A percentile compares a stretch with the other conserved stretches of the same genome.
These are phyloP conservation scores for Bassia scoparia DNA, from an alignment of 148 eudicot genomes.

Conservation along the genomic window DNA sequence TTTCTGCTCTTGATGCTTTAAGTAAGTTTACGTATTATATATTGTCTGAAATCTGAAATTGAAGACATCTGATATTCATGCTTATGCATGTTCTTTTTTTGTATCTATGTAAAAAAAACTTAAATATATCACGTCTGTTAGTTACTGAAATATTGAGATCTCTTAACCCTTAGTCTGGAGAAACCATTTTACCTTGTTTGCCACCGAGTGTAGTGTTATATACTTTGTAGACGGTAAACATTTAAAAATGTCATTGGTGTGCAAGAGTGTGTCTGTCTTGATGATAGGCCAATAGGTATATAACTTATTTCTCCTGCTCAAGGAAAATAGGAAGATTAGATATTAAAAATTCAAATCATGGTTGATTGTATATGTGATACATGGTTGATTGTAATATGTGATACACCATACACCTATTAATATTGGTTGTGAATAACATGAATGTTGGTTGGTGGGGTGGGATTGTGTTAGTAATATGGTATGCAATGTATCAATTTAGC, in stretches of 20 bases:
- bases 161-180: too few species aligned
- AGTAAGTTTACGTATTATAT: constrained; percentile 49
- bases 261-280: neutral
- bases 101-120: too few species aligned
- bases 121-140: too few species aligned
- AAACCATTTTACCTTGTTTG: too few species aligned
- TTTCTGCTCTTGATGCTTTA: constrained; percentile 75
- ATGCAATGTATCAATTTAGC: too few species aligned
- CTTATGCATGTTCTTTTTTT: neutral
- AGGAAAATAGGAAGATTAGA: neutral
- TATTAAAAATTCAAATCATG: neutral
- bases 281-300: neutral
- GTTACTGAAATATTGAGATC: too few species aligned
- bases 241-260: neutral
- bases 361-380: neutral
- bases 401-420: too few species aligned
- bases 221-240: too few species aligned
- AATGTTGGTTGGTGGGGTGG: too few species aligned
- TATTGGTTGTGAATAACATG: too few species aligned
- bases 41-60: neutral
- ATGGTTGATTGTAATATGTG: too few species aligned
- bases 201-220: neutral
- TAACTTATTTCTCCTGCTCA: neutral
- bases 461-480: too few species aligned
- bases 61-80: neutral